Base-by-base conservation (phyloP, 1,284 basidiomycete species). In the Lignosus rhinocerotis region DNA sequence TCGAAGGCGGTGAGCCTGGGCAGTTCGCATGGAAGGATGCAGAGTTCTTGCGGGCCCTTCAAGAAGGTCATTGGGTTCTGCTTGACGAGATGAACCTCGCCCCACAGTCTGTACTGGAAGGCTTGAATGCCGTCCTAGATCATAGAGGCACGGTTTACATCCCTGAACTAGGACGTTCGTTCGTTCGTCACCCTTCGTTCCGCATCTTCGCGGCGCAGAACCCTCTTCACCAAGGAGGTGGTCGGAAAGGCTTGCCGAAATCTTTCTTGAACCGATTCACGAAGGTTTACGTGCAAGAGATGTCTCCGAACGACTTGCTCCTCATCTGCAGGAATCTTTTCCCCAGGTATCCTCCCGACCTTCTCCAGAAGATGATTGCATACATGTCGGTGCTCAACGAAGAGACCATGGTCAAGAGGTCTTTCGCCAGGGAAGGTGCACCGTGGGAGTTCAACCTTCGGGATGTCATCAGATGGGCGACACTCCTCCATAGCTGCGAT, bases 361-460 rank as follows among this genome's bases (percentile, higher is more conserved):
- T 82, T 7, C 76, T 98, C 21, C 78, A 80, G 48, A 76, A 77
- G 43, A 98, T 99, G 93, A 93, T 99, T 59, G 67, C 78, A 0
- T 98, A 92, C 80, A 98, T 96, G 71, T 76, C 81, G 59, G 76
- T 77, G 9, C 79, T 99, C 52, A 87, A 90, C 59, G 79, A 88
- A 19, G 87, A 89, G 64, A 86, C 91, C 3, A 85, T 86, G 66
- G 72, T 85, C 32, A 83, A 84, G 56, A 83, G 85, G 32, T 68
- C 80, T 1, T 94, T 98, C 69, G 96, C 86, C 6, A 82, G 87
- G 46, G 86, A 92, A 61, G 97, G 97, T 9, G 83, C 86, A 52
- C 97, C 97, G 1, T 99, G 97, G 97, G 97, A 99, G 71, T 98
- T 99, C 80, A 99, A 99, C 71, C 79, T 99, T 53, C 91, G 97